A percentile compares a stretch with the other conserved stretches of the same genome.
These are phyloP conservation scores for Diplodia sapinea DNA, from an alignment of 2,329 filamentous ascomycete species.

Conservation along the genomic window DNA sequence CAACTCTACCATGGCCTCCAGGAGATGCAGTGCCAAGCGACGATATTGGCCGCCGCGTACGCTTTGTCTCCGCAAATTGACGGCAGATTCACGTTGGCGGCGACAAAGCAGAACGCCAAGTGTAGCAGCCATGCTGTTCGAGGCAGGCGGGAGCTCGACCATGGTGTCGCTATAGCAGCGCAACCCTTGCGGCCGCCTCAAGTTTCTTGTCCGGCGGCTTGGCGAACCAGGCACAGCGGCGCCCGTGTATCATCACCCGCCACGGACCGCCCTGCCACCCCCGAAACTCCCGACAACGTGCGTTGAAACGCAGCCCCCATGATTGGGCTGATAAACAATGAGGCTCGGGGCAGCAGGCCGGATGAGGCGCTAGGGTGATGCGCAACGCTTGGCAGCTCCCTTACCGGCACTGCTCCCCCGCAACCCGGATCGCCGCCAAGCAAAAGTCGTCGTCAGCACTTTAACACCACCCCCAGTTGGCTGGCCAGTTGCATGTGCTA, in stretches of 20 bases:
- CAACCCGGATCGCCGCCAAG: constrained; percentile 19
- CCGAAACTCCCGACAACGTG: background rate
- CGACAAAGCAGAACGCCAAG: constrained; percentile 24
- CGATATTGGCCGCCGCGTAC: background rate
- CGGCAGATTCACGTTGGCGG: constrained; percentile 4
- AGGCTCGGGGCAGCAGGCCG: constrained; percentile 9
- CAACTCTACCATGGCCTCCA: background rate
- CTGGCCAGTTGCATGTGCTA: constrained; percentile 15
- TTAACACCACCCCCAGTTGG: constrained; percentile 21
- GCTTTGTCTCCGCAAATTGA: background rate
- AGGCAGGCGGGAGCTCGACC: constrained; percentile 19
- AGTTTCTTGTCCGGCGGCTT: constrained; percentile 24
- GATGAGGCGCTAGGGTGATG: constrained; percentile 4
- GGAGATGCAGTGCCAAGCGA: background rate
- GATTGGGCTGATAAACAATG: constrained; percentile 9
- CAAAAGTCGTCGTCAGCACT: constrained; percentile 27
- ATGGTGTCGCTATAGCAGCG: background rate
- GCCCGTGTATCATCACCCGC: constrained; percentile 1
- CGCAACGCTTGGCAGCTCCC: constrained; percentile 11
- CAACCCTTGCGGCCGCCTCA: constrained; percentile 22
- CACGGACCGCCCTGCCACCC: background rate
- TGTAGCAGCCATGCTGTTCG: constrained; percentile 9
- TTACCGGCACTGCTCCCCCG: background rate
- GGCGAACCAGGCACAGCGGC: constrained; percentile 14
- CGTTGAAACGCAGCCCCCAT: background rate